These are phyloP conservation scores for Hemisphaericaspora nanyangensis DNA, from an alignment of 805 yeast genomes.

Conservation along the genomic window DNA sequence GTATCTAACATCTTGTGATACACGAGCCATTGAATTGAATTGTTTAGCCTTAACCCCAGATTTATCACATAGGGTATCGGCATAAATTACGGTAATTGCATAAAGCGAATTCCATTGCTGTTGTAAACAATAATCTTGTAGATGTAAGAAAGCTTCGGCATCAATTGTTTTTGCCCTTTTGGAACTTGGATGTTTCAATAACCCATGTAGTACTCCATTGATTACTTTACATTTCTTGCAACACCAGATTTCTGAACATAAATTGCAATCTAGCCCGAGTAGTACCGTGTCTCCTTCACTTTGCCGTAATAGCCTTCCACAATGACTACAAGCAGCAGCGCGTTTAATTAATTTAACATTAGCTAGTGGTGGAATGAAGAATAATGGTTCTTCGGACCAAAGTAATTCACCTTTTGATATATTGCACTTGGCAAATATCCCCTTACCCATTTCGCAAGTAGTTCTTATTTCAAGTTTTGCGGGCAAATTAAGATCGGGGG, in stretches of 20 bases:
- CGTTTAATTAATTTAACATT: conserved; percentile 52
- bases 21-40: conserved; percentile 61
- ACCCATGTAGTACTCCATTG: conserved; percentile 48
- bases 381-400: conserved; percentile 59
- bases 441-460: conserved; percentile 58
- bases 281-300: conserved; percentile 27
- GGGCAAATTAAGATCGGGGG: conserved; percentile 44
- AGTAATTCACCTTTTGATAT: conserved; percentile 50
- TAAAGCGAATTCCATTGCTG: conserved; percentile 68
- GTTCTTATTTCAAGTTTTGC: conserved; percentile 41
- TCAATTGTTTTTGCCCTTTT: conserved; percentile 36
- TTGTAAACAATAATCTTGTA: conserved; percentile 58
- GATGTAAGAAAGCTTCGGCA: conserved; percentile 47
- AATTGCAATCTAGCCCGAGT: conserved; percentile 59
- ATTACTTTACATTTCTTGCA: conserved; percentile 52
- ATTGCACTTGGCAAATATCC: conserved; percentile 48
- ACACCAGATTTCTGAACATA: conserved; percentile 72
- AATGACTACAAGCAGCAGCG: conserved; percentile 69
- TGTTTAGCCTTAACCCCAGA: conserved; percentile 39
- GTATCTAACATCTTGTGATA: conserved; percentile 63
- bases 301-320: conserved; percentile 52
- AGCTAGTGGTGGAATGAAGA: conserved; percentile 67
- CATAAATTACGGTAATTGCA: conserved; percentile 56
- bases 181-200: conserved; percentile 48
- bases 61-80: conserved; percentile 42